Percentiles rank a stretch among this genome's conserved stretches.
Evolutionary conservation across 148 eudicot genomes (phyloP).

Genomic region (Vaccinium darrowii): DNA sequence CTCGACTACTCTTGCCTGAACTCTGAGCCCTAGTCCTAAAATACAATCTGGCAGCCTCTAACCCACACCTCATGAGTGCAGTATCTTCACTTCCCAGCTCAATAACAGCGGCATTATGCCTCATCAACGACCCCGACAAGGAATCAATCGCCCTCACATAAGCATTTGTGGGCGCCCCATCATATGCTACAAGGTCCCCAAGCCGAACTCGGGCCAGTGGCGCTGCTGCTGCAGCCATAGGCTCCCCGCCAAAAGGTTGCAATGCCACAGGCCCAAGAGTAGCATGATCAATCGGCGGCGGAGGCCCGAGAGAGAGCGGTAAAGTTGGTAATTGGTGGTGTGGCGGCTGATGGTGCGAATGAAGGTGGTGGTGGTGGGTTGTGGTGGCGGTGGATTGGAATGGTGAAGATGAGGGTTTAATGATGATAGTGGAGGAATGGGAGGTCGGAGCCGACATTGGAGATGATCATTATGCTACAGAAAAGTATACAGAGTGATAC

Average conservation of each 20-base stretch:
- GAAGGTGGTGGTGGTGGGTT: neutral
- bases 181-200: slow-evolving; percentile 55
- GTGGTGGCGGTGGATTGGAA: neutral
- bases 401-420: neutral
- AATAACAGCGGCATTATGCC: slow-evolving; percentile 65
- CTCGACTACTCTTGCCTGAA: slow-evolving; percentile 41
- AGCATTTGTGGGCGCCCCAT: slow-evolving; percentile 49
- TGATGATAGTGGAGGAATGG: slow-evolving; percentile 7
- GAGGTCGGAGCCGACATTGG: slow-evolving; percentile 9
- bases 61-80: slow-evolving; percentile 66
- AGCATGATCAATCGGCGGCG: slow-evolving; percentile 28
- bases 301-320: slow-evolving; percentile 40
- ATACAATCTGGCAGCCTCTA: slow-evolving; percentile 62
- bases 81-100: slow-evolving; percentile 66
- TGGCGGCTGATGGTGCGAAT: slow-evolving; percentile 8
- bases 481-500: neutral
- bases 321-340: slow-evolving; percentile 26
- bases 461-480: slow-evolving; percentile 6
- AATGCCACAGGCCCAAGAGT: slow-evolving; percentile 7
- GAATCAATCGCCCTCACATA: slow-evolving; percentile 73
- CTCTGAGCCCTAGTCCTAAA: slow-evolving; percentile 49
- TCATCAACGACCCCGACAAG: slow-evolving; percentile 57
- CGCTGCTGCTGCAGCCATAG: neutral
- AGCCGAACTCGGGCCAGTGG: slow-evolving; percentile 47
- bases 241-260: slow-evolving; percentile 5